phyloP scores from a whole-genome alignment of 805 yeast genomes.

The Wickerhamomyces canadensis region DNA sequence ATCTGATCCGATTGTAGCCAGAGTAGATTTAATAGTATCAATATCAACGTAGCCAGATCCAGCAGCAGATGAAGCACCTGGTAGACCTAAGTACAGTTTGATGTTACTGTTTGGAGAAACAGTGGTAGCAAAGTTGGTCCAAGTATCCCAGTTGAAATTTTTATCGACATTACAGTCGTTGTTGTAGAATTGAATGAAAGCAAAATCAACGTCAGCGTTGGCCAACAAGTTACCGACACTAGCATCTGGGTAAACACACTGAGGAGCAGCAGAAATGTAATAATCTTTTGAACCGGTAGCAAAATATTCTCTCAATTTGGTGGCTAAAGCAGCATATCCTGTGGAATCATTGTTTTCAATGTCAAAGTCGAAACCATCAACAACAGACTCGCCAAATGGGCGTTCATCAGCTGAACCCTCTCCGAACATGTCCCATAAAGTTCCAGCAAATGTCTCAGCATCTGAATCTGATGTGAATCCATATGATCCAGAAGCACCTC shows the following conservation, averaged over 20 bases:
- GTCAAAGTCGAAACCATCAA: slow-evolving; percentile 94
- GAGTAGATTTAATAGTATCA: slow-evolving; percentile 33
- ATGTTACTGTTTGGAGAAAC: slow-evolving; percentile 63
- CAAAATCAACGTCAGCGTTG: slow-evolving; percentile 65
- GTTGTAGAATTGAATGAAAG: slow-evolving; percentile 87
- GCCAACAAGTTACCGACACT: slow-evolving; percentile 53
- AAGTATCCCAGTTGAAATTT: slow-evolving; percentile 64
- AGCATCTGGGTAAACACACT: slow-evolving; percentile 84
- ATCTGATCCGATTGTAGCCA: slow-evolving; percentile 69
- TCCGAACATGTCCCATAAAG: slow-evolving; percentile 60
- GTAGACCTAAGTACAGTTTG: slow-evolving; percentile 70
- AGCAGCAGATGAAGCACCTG: slow-evolving; percentile 56
- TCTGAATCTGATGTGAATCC: slow-evolving; percentile 82
- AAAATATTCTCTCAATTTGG: slow-evolving; percentile 44
- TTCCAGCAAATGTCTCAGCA: slow-evolving; percentile 56
- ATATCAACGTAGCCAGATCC: slow-evolving; percentile 54
- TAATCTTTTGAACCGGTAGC: slow-evolving; percentile 52
- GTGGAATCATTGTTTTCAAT: slow-evolving; percentile 58
- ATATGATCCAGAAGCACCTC: slow-evolving; percentile 74
- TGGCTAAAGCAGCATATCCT: slow-evolving; percentile 66
- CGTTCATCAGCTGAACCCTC: slow-evolving; percentile 52
- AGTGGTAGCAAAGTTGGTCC: slow-evolving; percentile 58
- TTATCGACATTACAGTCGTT: slow-evolving; percentile 60
- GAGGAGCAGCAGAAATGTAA: slow-evolving; percentile 88
- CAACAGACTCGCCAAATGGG: slow-evolving; percentile 63